A percentile compares a stretch with the other conserved stretches of the same genome.
These are phyloP conservation scores for Fomes fomentarius DNA, from an alignment of 1,284 basidiomycete species.

Conservation along the genomic window DNA sequence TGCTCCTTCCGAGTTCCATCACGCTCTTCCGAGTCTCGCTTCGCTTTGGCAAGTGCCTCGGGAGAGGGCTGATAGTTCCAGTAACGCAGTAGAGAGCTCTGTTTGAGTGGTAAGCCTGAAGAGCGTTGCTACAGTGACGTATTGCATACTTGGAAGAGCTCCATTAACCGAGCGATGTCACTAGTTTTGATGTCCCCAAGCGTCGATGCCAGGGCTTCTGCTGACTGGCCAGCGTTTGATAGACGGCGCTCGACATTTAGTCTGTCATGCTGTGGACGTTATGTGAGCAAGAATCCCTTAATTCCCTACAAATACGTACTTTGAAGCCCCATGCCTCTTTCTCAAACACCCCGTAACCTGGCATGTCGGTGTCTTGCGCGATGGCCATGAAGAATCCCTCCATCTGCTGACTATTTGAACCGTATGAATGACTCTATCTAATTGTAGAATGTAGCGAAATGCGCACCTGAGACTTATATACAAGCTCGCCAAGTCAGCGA, in stretches of 20 bases:
- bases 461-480: slow-evolving; percentile 61
- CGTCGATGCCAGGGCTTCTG: slow-evolving; percentile 37
- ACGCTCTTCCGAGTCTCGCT: slow-evolving; percentile 15
- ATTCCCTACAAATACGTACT: slow-evolving; percentile 49
- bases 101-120: neutral
- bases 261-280: slow-evolving; percentile 61
- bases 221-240: slow-evolving; percentile 37
- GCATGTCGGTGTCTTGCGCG: slow-evolving; percentile 43
- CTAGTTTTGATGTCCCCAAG: slow-evolving; percentile 62
- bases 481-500: slow-evolving; percentile 76
- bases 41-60: slow-evolving; percentile 15
- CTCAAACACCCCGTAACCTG: slow-evolving; percentile 74
- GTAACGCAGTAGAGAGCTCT: slow-evolving; percentile 74
- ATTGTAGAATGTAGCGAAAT: neutral
- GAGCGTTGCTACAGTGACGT: neutral
- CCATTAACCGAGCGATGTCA: slow-evolving; percentile 83
- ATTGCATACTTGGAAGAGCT: slow-evolving; percentile 68
- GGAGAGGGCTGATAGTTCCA: slow-evolving; percentile 62
- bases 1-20: slow-evolving; percentile 7
- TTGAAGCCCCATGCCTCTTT: slow-evolving; percentile 80
- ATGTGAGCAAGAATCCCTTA: too few relatives aligned
- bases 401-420: slow-evolving; percentile 64
- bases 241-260: slow-evolving; percentile 69
- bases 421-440: neutral
- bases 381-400: slow-evolving; percentile 77